Evolutionary conservation across 2,329 filamentous ascomycete species (phyloP).

Genomic region (Cercospora sesami): DNA sequence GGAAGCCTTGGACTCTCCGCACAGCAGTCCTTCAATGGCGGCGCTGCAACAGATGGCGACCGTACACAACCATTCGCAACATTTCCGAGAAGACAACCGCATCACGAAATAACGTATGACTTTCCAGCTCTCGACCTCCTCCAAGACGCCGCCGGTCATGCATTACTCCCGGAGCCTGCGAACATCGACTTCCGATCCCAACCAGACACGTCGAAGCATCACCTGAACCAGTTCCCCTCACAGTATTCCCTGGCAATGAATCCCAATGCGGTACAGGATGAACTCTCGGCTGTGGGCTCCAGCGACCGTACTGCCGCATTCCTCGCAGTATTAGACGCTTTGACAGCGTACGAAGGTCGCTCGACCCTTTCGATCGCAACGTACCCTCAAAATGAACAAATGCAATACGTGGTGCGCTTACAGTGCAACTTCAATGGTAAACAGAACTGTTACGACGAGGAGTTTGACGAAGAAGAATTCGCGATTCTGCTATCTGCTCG

Average conservation of each 20-base stretch:
- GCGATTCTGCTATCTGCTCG: not conserved
- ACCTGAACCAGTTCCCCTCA: conserved; percentile 2
- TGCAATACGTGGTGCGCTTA: conserved; percentile 3
- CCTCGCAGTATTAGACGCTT: conserved; percentile 7
- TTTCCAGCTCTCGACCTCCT: conserved; percentile 18
- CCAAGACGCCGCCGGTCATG: not conserved
- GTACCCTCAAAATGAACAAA: not conserved
- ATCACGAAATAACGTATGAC: conserved; percentile 14
- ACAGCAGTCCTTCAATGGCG: not conserved
- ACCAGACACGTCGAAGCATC: conserved; percentile 4
- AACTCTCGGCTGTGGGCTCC: not conserved
- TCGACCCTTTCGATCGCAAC: conserved; percentile 11
- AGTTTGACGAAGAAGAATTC: conserved; percentile 1
- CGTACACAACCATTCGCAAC: conserved; percentile 4
- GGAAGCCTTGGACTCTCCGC: conserved; percentile 1
- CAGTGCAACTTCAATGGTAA: not conserved
- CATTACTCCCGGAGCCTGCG: conserved; percentile 10
- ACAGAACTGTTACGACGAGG: not conserved
- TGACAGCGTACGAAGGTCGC: not conserved
- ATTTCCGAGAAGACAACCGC: conserved; percentile 7
- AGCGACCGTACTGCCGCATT: not conserved
- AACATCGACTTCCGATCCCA: conserved; percentile 6
- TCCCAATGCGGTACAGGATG: not conserved
- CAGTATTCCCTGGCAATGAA: conserved; percentile 8
- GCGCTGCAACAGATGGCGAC: not conserved